Conservation (phyloP, 345 rosid species). For the Anacardium occidentale region DNA sequence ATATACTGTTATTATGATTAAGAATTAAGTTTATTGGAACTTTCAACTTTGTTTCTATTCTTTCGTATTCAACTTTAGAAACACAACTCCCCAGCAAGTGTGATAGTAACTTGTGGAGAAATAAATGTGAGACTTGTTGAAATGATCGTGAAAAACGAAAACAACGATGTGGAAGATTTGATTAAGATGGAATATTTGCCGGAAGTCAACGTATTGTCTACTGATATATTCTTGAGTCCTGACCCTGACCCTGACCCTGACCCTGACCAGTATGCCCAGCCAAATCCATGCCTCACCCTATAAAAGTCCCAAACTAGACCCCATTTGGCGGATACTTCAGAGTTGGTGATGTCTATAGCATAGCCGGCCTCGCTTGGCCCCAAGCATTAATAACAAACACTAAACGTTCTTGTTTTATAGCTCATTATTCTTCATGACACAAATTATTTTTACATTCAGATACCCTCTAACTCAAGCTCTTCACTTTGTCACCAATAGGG, state of each 20-base stretch:
- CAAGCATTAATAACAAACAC: too few species aligned
- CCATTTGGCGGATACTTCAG: not conserved
- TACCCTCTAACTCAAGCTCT: too few species aligned
- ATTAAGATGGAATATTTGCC: constrained; percentile 4
- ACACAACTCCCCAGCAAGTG: not conserved
- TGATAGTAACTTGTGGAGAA: not conserved
- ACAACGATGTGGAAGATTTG: not conserved
- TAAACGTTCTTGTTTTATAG: too few species aligned
- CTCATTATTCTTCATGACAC: too few species aligned
- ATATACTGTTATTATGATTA: too few species aligned
- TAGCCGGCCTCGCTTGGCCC: not conserved
- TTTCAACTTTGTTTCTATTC: not conserved
- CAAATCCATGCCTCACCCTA: not conserved
- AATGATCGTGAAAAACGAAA: constrained; percentile 1
- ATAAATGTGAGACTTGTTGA: not conserved
- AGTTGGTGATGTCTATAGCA: not conserved
- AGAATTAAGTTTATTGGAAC: too few species aligned
- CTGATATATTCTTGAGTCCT: not conserved
- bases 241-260: not conserved
- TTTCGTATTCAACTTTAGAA: too few species aligned
- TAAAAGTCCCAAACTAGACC: too few species aligned
- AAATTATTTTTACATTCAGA: too few species aligned
- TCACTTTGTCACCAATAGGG: too few species aligned
- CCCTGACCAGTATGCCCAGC: not conserved
- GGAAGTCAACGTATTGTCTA: not conserved